phyloP scores from a whole-genome alignment of 306 rosid species.

The Cyamopsis tetragonoloba region DNA sequence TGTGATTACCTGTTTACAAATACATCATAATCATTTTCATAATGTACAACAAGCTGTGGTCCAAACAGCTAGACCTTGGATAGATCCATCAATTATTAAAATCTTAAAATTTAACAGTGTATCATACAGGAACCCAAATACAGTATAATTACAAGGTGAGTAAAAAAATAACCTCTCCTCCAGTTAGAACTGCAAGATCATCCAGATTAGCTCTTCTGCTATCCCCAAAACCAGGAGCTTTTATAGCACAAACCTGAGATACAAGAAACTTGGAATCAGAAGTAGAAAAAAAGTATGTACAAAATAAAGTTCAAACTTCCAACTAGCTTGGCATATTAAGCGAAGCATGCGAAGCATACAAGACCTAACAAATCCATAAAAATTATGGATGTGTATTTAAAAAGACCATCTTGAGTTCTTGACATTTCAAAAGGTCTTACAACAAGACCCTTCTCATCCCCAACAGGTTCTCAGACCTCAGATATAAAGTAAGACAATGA shows the following conservation, averaged over 20 bases:
- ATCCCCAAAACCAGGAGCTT: constrained; percentile 99
- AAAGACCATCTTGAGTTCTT: background rate
- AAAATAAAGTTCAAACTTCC: constrained; percentile 6
- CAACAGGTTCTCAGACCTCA: background rate
- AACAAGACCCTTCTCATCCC: background rate
- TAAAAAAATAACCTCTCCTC: constrained; percentile 78
- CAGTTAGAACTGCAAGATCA: constrained; percentile 83
- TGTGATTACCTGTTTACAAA: constrained; percentile 63
- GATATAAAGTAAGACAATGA: background rate
- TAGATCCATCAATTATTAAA: background rate
- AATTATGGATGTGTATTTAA: background rate
- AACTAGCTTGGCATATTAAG: background rate
- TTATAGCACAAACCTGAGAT: constrained; percentile 86
- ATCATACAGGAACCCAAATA: background rate
- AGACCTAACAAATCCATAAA: background rate
- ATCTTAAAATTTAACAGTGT: background rate
- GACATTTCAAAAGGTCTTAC: background rate
- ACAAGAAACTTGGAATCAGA: constrained; percentile 25
- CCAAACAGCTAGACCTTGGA: background rate
- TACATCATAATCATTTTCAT: constrained; percentile 8
- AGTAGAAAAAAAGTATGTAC: constrained; percentile 13
- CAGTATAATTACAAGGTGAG: constrained; percentile 11
- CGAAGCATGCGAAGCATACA: background rate
- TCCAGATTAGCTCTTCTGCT: constrained; percentile 77
- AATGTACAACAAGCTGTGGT: background rate